phyloP scores from a whole-genome alignment of 2,329 filamentous ascomycete species.

The Neopestalotiopsis sp. region DNA sequence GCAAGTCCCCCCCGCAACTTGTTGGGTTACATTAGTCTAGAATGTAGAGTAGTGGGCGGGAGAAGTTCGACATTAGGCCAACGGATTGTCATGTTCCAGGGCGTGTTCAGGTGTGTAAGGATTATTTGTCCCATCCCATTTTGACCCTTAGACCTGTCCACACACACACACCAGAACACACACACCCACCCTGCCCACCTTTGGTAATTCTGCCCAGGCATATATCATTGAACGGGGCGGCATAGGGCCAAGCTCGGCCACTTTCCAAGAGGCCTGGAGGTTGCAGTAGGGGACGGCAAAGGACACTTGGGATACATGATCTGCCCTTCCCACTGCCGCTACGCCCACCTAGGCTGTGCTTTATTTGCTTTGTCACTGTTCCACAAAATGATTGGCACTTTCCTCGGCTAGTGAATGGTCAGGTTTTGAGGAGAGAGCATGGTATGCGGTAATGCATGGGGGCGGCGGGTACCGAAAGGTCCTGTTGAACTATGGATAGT shows the following conservation, averaged over 20 bases:
- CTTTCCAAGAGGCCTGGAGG: too few species aligned
- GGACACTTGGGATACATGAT: too few species aligned
- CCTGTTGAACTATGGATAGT: not conserved
- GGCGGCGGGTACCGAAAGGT: not conserved
- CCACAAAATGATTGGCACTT: not conserved
- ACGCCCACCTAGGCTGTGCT: not conserved
- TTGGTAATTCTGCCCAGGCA: too few species aligned
- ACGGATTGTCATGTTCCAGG: not conserved
- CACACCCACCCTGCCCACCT: too few species aligned
- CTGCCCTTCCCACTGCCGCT: too few species aligned
- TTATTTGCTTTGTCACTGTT: not conserved
- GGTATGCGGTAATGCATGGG: not conserved
- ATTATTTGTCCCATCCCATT: too few species aligned
- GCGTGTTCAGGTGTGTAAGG: too few species aligned
- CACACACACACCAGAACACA: too few species aligned
- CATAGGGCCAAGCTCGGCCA: too few species aligned
- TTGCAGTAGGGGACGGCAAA: too few species aligned
- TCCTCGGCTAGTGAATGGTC: not conserved
- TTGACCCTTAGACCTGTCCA: too few species aligned
- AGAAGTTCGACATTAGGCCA: not conserved
- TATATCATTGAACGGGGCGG: too few species aligned
- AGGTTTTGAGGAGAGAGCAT: not conserved
- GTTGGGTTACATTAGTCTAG: conserved; percentile 1
- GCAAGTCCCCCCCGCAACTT: not conserved
- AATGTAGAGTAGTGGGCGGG: not conserved